phyloP scores from a whole-genome alignment of 352 stramenopile species.

The Phytophthora pluvialis region DNA sequence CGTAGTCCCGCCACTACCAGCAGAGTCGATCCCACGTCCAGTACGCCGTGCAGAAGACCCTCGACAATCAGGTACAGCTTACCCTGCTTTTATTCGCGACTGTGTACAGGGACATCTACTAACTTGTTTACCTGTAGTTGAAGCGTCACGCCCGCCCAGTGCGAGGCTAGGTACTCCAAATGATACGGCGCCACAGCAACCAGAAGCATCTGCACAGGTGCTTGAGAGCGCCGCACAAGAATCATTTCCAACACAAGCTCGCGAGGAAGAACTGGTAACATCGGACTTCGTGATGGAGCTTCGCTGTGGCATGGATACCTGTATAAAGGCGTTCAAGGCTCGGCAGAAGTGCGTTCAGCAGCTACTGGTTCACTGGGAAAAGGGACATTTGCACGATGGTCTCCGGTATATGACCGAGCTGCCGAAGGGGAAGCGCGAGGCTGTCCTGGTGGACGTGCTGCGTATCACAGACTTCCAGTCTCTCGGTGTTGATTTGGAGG shows the following conservation, averaged over 20 bases:
- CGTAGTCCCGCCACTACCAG: constrained; percentile 8
- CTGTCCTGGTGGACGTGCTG: constrained; percentile 76
- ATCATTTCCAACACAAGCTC: constrained; percentile 1
- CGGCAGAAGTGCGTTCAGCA: constrained; percentile 78
- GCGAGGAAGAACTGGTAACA: constrained; percentile 43
- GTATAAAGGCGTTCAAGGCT: constrained; percentile 70
- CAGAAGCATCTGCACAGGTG: constrained; percentile 3
- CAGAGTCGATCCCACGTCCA: constrained; percentile 22
- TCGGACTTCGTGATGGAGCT: constrained; percentile 86
- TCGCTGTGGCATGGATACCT: constrained; percentile 86
- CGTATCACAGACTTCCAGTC: constrained; percentile 65
- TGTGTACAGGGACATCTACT: constrained; percentile 8
- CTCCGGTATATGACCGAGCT: constrained; percentile 73
- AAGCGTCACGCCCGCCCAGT: constrained; percentile 11
- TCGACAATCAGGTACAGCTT: constrained; percentile 18
- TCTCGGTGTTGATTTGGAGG: constrained; percentile 76
- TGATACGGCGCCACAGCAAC: background rate
- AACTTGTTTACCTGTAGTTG: constrained; percentile 17
- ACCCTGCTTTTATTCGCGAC: background rate
- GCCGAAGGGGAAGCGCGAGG: constrained; percentile 72
- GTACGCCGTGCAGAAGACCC: constrained; percentile 29
- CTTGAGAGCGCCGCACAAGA: constrained; percentile 9
- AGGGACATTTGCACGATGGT: constrained; percentile 68
- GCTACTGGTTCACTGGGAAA: constrained; percentile 74
- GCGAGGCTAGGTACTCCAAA: constrained; percentile 8